These are phyloP conservation scores for Lyophyllum shimeji DNA, from an alignment of 768 basidiomycete species.

Conservation along the genomic window DNA sequence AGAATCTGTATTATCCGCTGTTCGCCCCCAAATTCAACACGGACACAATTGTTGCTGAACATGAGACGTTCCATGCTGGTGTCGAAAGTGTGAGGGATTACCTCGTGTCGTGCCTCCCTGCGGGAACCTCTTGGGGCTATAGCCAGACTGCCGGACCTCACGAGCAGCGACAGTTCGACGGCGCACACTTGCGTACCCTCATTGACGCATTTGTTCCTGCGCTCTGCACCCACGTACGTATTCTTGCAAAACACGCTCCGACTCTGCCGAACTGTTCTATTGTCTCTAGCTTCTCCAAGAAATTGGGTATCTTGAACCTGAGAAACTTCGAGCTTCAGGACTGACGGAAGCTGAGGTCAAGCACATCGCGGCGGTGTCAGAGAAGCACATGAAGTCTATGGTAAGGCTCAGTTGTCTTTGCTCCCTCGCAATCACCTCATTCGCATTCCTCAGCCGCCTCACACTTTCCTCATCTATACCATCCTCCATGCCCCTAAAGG, in stretches of 20 bases:
- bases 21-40: conserved; percentile 19
- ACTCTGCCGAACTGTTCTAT: not conserved
- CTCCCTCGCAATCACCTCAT: not conserved
- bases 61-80: conserved; percentile 18
- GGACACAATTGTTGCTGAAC: conserved; percentile 16
- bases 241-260: not conserved
- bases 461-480: conserved; percentile 18
- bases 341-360: conserved; percentile 17
- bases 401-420: conserved; percentile 3
- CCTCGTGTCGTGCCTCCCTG: conserved; percentile 19
- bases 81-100: conserved; percentile 16
- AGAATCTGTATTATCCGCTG: conserved; percentile 17
- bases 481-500: conserved; percentile 17
- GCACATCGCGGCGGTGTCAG: conserved; percentile 15
- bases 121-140: conserved; percentile 19
- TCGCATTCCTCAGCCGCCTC: conserved; percentile 4
- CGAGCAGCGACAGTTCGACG: conserved; percentile 13
- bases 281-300: conserved; percentile 15
- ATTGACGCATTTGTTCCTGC: conserved; percentile 14
- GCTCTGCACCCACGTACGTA: conserved; percentile 13
- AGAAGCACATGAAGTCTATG: conserved; percentile 20
- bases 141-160: conserved; percentile 8
- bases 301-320: conserved; percentile 18
- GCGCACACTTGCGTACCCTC: conserved; percentile 2
- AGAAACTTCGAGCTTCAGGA: conserved; percentile 17